Percentiles rank a stretch among this genome's conserved stretches.
Evolutionary conservation across 495 filamentous ascomycete species (phyloP).

Genomic region (Staphylotrichum tortipilum): DNA sequence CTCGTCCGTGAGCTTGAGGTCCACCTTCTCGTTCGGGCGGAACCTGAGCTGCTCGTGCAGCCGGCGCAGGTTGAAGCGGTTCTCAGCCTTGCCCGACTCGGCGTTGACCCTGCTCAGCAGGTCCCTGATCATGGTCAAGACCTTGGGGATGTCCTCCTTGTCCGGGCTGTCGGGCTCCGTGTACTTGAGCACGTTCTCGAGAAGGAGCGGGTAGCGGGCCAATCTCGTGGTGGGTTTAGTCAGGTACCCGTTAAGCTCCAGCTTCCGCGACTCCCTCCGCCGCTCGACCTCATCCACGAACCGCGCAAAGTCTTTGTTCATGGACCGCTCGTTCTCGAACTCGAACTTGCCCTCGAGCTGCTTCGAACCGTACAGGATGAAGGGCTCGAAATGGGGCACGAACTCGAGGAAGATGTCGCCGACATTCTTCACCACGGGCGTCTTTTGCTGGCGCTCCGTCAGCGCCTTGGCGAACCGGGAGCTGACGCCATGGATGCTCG

Average conservation of each 20-base stretch:
- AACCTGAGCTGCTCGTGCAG: constrained; percentile 86
- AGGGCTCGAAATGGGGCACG: constrained; percentile 86
- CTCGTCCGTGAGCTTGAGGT: constrained; percentile 90
- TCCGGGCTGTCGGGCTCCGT: constrained; percentile 82
- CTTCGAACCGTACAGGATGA: constrained; percentile 93
- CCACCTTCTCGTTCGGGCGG: constrained; percentile 75
- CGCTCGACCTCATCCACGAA: constrained; percentile 98
- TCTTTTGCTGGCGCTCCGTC: constrained; percentile 83
- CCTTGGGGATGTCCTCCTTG: constrained; percentile 82
- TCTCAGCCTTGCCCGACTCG: constrained; percentile 95
- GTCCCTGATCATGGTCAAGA: constrained; percentile 74
- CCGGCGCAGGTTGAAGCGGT: constrained; percentile 90
- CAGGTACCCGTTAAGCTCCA: constrained; percentile 95
- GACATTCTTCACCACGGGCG: constrained; percentile 76
- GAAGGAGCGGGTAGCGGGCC: constrained; percentile 84
- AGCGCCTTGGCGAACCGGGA: constrained; percentile 75
- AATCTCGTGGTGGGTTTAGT: constrained; percentile 97
- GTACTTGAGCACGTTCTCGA: constrained; percentile 87
- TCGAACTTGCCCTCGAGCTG: constrained; percentile 96
- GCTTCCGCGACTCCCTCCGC: constrained; percentile 89
- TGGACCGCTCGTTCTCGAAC: constrained; percentile 89
- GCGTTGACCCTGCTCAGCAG: constrained; percentile 81
- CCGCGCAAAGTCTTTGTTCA: constrained; percentile 74
- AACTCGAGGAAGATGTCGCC: constrained; percentile 93
- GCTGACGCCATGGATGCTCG: constrained; percentile 77